phyloP scores from a whole-genome alignment of 306 rosid genomes.

The barrel medic (Medicago truncatula) region MtrunA17r5.0-ANR NC_053047.1:31806001-31806500 shows the following conservation, averaged over 20 bases:
- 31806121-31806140: conserved; percentile 80
- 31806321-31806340: too few species aligned
- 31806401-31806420: too few species aligned
- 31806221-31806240: conserved; percentile 11
- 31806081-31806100: conserved; percentile 79
- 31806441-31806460: too few species aligned
- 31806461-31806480: too few species aligned
- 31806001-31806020: conserved; percentile 79
- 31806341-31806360: background rate
- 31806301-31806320: too few species aligned
- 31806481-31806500: too few species aligned
- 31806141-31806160: conserved; percentile 47
- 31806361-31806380: background rate
- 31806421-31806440: too few species aligned
- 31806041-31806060: conserved; percentile 45
- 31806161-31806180: conserved; percentile 40
- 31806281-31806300: too few species aligned
- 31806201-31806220: background rate
- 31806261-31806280: too few species aligned
- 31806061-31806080: conserved; percentile 44
- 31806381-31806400: too few species aligned
- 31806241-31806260: too few species aligned
- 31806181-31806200: conserved; percentile 20
- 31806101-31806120: conserved; percentile 69
- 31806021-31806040: conserved; percentile 68